Evolutionary conservation across 345 rosid species (phyloP).

Genomic region (Populus alba): DNA sequence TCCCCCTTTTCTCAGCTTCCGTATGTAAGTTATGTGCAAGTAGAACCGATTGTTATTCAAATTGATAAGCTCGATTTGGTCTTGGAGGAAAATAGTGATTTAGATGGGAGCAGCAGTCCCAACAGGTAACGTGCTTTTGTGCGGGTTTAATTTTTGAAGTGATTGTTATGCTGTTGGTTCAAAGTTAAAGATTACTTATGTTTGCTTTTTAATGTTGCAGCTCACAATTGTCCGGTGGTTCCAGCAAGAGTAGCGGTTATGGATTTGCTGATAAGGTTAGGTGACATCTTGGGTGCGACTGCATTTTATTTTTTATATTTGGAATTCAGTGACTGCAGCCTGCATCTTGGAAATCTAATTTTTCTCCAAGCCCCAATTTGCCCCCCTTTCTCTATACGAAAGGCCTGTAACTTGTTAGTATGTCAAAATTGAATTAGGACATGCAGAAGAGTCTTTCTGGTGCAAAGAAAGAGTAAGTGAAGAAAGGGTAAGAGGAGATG

Average conservation of each 20-base stretch:
- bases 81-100: slow-evolving; percentile 83
- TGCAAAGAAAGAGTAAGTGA: not conserved
- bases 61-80: slow-evolving; percentile 92
- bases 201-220: slow-evolving; percentile 38
- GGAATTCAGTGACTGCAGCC: not conserved
- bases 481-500: not conserved
- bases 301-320: not conserved
- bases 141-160: not conserved
- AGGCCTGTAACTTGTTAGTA: not conserved
- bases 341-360: not conserved
- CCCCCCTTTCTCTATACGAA: not conserved
- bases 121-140: slow-evolving; percentile 49
- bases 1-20: slow-evolving; percentile 58
- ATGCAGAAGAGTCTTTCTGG: not conserved
- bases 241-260: slow-evolving; percentile 78
- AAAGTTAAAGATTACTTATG: not conserved
- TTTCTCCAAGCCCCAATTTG: not conserved
- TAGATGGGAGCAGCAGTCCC: slow-evolving; percentile 50
- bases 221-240: slow-evolving; percentile 49
- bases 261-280: slow-evolving; percentile 99
- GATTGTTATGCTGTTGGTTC: not conserved
- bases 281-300: slow-evolving; percentile 8
- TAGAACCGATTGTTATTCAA: slow-evolving; percentile 87
- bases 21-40: slow-evolving; percentile 79
- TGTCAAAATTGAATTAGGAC: not conserved